Evolutionary conservation across 805 yeast species (phyloP), one percentile per base, ranked within the genome.

Genomic region (Jamesozyma rosinii): DNA sequence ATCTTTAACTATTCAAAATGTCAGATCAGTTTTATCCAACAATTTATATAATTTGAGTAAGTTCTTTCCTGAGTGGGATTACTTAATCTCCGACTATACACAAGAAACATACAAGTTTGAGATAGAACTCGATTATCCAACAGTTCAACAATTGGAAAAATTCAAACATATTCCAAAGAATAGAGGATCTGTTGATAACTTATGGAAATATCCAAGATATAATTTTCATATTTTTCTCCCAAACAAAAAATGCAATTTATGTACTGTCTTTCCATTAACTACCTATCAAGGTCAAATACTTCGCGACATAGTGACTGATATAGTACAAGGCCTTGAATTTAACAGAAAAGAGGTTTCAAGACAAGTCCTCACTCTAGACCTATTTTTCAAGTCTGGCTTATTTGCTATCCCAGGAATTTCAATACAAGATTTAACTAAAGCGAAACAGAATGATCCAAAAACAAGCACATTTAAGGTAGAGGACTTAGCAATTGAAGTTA

Each of bases 401-500:
- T 82, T 83, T 61, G 73, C 83, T 0, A 69, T 72, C 31, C 76
- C 90, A 1, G 90, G 88, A 17, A 72, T 81, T 2, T 73, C 88
- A 0, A 68, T 86, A 40, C 92, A 84, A 50, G 76, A 76, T 44
- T 66, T 87, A 39, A 61, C 61, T 35, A 63, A 61, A 18, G 58
- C 66, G 15, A 57, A 61, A 24, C 49, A 54, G 21, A 65, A 66
- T 31, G 65, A 63, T 44, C 51, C 54, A 18, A 56, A 53, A 8
- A 49, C 42, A 3, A 76, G 90, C 0, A 83, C 94, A 0, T 85
- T 85, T 85, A 88, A 87, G 58, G 74, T 85, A 44, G 96, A 89
- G 61, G 95, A 86, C 56, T 69, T 85, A 34, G 83, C 88, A 0
- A 73, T 87, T 21, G 95, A 88, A 55, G 75, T 81, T 40, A 76